phyloP scores from a whole-genome alignment of 306 rosid species.

The Hippophae tibetana region DNA sequence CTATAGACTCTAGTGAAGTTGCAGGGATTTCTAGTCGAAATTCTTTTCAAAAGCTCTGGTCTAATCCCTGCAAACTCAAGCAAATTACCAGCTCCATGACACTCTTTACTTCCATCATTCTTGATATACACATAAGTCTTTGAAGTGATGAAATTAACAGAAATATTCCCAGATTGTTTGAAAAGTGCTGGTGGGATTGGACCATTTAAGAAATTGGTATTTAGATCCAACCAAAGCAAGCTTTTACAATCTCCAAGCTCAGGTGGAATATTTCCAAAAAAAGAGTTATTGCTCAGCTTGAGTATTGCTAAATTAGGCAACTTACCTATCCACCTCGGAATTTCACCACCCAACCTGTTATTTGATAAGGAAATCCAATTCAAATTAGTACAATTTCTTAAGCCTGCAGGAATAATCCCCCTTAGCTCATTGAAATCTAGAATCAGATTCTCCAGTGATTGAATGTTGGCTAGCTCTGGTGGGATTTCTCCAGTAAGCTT shows the following conservation, averaged over 20 bases:
- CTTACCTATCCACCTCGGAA: slow-evolving; percentile 63
- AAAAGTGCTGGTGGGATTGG: slow-evolving; percentile 56
- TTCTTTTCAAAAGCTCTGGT: slow-evolving; percentile 36
- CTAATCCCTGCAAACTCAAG: slow-evolving; percentile 85
- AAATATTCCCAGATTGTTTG: slow-evolving; percentile 73
- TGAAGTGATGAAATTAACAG: slow-evolving; percentile 51
- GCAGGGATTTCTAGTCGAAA: slow-evolving; percentile 77
- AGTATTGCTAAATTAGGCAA: slow-evolving; percentile 59
- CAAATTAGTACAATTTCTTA: slow-evolving; percentile 62
- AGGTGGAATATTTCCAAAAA: slow-evolving; percentile 53
- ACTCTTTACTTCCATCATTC: slow-evolving; percentile 84
- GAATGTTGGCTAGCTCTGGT: slow-evolving; percentile 42
- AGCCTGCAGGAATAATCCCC: slow-evolving; percentile 57
- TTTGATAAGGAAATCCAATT: slow-evolving; percentile 89
- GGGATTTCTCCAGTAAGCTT: slow-evolving; percentile 71
- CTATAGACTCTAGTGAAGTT: slow-evolving; percentile 88
- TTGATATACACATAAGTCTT: slow-evolving; percentile 71
- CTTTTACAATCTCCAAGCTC: slow-evolving; percentile 85
- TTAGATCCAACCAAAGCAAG: slow-evolving; percentile 91
- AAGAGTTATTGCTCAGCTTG: slow-evolving; percentile 78
- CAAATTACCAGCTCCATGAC: slow-evolving; percentile 95
- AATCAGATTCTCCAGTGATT: slow-evolving; percentile 59
- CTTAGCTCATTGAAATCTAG: slow-evolving; percentile 69
- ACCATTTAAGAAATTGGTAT: slow-evolving; percentile 57
- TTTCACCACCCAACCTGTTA: slow-evolving; percentile 56